Conservation (phyloP, 1,139 yeast genomes). For the Suhomyces terraborum region DNA sequence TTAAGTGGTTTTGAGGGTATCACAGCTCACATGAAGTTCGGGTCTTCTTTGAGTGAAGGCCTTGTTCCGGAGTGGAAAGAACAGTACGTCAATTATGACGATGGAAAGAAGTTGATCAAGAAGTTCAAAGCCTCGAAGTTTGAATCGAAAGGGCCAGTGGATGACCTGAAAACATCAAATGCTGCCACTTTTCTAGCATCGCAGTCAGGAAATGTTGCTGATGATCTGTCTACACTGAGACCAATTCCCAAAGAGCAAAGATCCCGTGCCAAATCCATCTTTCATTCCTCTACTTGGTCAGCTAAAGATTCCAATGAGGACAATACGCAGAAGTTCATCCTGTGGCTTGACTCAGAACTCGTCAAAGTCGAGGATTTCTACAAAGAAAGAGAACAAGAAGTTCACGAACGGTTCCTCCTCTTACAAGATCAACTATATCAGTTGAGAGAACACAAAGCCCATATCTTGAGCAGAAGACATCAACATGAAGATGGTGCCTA, state of each 20-base stretch:
- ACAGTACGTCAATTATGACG: slow-evolving; percentile 76
- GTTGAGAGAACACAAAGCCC: slow-evolving; percentile 54
- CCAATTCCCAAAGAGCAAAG: slow-evolving; percentile 1
- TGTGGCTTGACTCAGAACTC: slow-evolving; percentile 65
- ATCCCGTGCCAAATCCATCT: slow-evolving; percentile 23
- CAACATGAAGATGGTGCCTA: slow-evolving; percentile 18
- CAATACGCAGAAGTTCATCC: slow-evolving; percentile 46
- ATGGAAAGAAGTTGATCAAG: slow-evolving; percentile 45
- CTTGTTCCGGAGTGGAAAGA: slow-evolving; percentile 86
- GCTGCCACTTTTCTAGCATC: slow-evolving; percentile 2
- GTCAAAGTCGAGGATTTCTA: slow-evolving; percentile 63
- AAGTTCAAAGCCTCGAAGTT: slow-evolving; percentile 18
- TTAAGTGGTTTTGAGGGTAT: not conserved
- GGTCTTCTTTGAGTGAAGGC: slow-evolving; percentile 57
- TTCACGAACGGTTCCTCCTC: slow-evolving; percentile 58
- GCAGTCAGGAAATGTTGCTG: not conserved
- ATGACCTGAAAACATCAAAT: slow-evolving; percentile 8
- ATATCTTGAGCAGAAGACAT: slow-evolving; percentile 14
- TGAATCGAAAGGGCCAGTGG: slow-evolving; percentile 7
- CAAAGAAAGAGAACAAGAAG: slow-evolving; percentile 59
- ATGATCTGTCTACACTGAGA: not conserved
- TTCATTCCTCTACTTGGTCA: slow-evolving; percentile 25
- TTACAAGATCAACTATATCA: slow-evolving; percentile 70
- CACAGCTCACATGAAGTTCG: slow-evolving; percentile 54
- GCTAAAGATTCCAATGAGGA: slow-evolving; percentile 24